Conservation (phyloP, 1,139 yeast species). For the Debaryomycetaceae sp. region DNA sequence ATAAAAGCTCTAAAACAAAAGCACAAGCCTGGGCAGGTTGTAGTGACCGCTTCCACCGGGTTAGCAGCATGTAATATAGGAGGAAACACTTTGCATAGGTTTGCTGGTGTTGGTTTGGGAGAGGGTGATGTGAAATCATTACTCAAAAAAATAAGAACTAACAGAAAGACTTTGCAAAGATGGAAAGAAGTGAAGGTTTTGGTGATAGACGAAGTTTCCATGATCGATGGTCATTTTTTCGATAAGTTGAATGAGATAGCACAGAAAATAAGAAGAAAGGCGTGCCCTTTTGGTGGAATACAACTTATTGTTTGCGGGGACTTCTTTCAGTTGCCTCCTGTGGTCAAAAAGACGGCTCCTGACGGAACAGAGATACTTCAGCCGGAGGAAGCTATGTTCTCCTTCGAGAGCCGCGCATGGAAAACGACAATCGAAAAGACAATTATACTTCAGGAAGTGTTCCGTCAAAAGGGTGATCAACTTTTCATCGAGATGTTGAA, state of each 20-base stretch:
- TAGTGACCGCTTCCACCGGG: constrained; percentile 91
- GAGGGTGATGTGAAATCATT: constrained; percentile 32
- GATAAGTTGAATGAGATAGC: constrained; percentile 72
- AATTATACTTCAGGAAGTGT: constrained; percentile 73
- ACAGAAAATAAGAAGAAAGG: constrained; percentile 45
- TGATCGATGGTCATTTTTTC: constrained; percentile 76
- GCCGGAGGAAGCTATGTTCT: constrained; percentile 42
- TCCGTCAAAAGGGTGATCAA: constrained; percentile 83
- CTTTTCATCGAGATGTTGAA: constrained; percentile 81
- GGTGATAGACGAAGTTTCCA: constrained; percentile 82
- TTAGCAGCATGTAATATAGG: constrained; percentile 91
- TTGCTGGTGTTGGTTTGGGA: constrained; percentile 84
- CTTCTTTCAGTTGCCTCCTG: constrained; percentile 90
- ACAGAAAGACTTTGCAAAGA: constrained; percentile 48
- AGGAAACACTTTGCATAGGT: constrained; percentile 81
- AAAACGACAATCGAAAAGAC: constrained; percentile 58
- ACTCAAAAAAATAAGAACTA: constrained; percentile 53
- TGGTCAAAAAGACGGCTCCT: constrained; percentile 27
- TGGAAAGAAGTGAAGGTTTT: constrained; percentile 67
- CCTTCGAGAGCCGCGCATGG: constrained; percentile 83
- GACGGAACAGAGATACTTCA: constrained; percentile 20
- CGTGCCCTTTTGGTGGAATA: constrained; percentile 81
- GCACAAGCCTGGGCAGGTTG: constrained; percentile 54
- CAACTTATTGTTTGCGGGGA: constrained; percentile 86
- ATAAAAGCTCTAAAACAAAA: constrained; percentile 54